Conservation (phyloP, 257 asterid species). For the Primulina eburnea region DNA sequence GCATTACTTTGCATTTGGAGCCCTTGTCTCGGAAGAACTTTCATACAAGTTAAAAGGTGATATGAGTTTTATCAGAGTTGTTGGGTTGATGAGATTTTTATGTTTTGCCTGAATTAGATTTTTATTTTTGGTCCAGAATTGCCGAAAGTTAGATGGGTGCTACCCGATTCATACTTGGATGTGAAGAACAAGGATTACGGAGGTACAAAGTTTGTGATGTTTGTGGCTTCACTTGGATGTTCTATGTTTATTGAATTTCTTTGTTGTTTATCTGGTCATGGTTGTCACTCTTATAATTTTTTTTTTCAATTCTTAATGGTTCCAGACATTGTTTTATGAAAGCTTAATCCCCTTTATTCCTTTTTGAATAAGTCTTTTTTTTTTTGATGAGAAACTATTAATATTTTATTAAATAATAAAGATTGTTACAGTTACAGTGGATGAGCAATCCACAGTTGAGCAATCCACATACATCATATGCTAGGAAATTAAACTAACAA, state of each 20-base stretch:
- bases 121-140: slow-evolving; percentile 48
- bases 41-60: slow-evolving; percentile 80
- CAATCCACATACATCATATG: no score
- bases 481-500: no score
- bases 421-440: no score
- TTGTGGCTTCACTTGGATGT: not conserved
- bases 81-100: not conserved
- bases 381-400: no score
- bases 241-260: not conserved
- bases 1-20: slow-evolving; percentile 95
- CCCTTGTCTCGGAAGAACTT: slow-evolving; percentile 83
- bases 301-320: not conserved
- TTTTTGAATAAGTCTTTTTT: not conserved
- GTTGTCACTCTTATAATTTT: not conserved
- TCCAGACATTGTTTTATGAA: not conserved
- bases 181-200: slow-evolving; percentile 90
- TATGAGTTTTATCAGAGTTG: not conserved
- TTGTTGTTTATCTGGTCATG: not conserved
- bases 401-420: no score
- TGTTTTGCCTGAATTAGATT: not conserved
- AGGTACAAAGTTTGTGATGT: slow-evolving; percentile 45
- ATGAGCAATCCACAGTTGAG: no score
- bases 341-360: no score
- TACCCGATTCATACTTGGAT: slow-evolving; percentile 95
- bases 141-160: slow-evolving; percentile 87